Conservation (phyloP, 2,329 filamentous ascomycete species). For the Claviceps pazoutovae region DNA sequence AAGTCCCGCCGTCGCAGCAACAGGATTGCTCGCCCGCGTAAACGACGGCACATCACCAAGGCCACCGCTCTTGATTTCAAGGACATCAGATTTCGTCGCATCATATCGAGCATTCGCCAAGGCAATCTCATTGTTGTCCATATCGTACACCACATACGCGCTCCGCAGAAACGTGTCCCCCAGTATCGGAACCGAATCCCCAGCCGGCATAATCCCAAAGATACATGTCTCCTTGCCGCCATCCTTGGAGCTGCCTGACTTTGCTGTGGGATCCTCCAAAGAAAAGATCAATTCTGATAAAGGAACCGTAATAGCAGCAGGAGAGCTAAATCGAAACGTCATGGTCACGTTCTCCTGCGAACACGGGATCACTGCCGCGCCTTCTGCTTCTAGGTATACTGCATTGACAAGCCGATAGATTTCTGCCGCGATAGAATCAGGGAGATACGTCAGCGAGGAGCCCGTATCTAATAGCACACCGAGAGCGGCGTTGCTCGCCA, state of each 20-base stretch:
- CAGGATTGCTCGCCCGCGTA: conserved; percentile 28
- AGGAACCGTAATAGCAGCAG: conserved; percentile 36
- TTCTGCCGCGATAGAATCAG: conserved; percentile 34
- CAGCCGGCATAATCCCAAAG: conserved; percentile 52
- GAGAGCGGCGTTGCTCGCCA: conserved; percentile 37
- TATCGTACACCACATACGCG: conserved; percentile 63
- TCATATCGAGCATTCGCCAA: conserved; percentile 55
- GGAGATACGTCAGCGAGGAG: conserved; percentile 53
- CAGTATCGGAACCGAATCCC: conserved; percentile 42
- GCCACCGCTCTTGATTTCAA: conserved; percentile 39
- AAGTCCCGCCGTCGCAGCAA: conserved; percentile 25
- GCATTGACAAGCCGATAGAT: conserved; percentile 48
- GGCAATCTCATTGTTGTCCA: conserved; percentile 57
- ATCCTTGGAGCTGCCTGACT: conserved; percentile 35
- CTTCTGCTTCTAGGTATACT: conserved; percentile 36
- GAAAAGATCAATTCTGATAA: conserved; percentile 47
- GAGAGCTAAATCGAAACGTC: conserved; percentile 38
- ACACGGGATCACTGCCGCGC: conserved; percentile 49
- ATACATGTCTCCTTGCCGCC: conserved; percentile 44
- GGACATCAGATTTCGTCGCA: conserved; percentile 28
- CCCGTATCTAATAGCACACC: conserved; percentile 60
- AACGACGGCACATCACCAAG: conserved; percentile 3
- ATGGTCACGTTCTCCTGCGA: conserved; percentile 27
- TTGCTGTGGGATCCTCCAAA: conserved; percentile 24
- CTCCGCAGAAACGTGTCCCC: conserved; percentile 64